phyloP scores from a whole-genome alignment of 768 basidiomycete species.

The Paxillus rubicundulus region DNA sequence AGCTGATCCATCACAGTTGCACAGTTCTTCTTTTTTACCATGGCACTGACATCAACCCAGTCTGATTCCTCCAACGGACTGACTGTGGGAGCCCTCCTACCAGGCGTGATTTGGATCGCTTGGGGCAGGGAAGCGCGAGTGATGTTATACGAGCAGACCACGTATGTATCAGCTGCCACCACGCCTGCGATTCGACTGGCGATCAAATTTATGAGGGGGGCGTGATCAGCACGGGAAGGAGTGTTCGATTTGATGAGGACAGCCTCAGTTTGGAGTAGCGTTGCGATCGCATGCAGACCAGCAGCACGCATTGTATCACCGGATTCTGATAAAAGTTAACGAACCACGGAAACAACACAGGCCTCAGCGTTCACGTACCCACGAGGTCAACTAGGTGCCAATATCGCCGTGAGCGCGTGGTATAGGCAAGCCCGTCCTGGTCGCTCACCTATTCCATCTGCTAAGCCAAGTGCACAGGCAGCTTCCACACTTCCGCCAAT shows the following conservation, averaged over 20 bases:
- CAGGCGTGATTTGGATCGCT: slow-evolving; percentile 79
- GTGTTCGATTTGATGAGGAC: slow-evolving; percentile 83
- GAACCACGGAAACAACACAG: background rate
- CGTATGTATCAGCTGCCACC: slow-evolving; percentile 81
- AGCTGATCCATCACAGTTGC: slow-evolving; percentile 90
- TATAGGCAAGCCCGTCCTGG: background rate
- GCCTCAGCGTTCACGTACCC: slow-evolving; percentile 62
- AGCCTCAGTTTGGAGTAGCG: slow-evolving; percentile 82
- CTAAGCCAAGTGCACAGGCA: slow-evolving; percentile 92
- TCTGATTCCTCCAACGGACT: slow-evolving; percentile 75
- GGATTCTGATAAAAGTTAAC: slow-evolving; percentile 61
- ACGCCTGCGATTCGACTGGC: slow-evolving; percentile 90
- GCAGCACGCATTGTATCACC: slow-evolving; percentile 99
- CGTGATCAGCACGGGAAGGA: slow-evolving; percentile 60
- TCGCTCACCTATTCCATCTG: slow-evolving; percentile 89
- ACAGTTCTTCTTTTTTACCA: slow-evolving; percentile 81
- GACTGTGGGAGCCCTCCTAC: slow-evolving; percentile 85
- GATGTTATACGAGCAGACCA: slow-evolving; percentile 92
- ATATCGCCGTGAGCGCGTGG: slow-evolving; percentile 4
- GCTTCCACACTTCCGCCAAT: slow-evolving; percentile 98
- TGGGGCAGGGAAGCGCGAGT: slow-evolving; percentile 55
- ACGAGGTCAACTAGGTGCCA: slow-evolving; percentile 71
- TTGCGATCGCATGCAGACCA: slow-evolving; percentile 90
- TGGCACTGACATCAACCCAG: slow-evolving; percentile 91
- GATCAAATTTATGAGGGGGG: slow-evolving; percentile 71